Evolutionary conservation across 495 filamentous ascomycete genomes (phyloP), one percentile per base, ranked within the genome.

Genomic region (Chaetomium fimeti): DNA sequence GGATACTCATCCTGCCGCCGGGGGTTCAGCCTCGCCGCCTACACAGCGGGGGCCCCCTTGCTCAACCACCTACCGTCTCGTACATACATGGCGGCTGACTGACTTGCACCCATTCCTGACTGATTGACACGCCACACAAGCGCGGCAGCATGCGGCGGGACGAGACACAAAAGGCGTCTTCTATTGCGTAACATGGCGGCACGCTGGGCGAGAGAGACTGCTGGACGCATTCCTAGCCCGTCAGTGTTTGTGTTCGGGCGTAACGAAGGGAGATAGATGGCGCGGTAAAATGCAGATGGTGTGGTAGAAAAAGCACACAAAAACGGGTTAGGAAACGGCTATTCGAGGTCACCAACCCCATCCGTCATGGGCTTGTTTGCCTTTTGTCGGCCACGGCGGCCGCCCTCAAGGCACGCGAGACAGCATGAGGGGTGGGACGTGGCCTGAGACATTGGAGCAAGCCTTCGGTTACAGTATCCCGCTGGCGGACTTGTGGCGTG

Each of bases 61-160:
- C 38, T 9, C 4, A 15, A 15, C 38, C 8, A 12, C 5, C 38
- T 9, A 9, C 9, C 40, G 4, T 43, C 15, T 18, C 40, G 9
- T 18, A 43, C 40, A 3, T 18, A 43, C 40, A 3, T 18, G 40
- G 16, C 40, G 16, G 40, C 40, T 43, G 40, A 43, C 11, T 43
- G 40, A 43, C 38, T 40, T 11, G 12, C 38, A 11, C 11, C 13
- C 38, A 13, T 51, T 51, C 24, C 24, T 51, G 20, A 51, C 24
- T 51, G 48, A 51, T 51, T 22, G 48, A 27, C 27, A 16, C 25
- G 29, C 49, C 40, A 43, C 40, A 43, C 40, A 18, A 43, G 40
- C 40, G 22, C 47, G 47, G 47, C 47, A 49, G n/a, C 47, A 24
- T 49, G 47, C 47, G 22, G 47, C 47, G 22, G 47, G 47, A 49